Conservation (phyloP, 1,284 basidiomycete genomes). For the Fereydounia khargensis region DNA sequence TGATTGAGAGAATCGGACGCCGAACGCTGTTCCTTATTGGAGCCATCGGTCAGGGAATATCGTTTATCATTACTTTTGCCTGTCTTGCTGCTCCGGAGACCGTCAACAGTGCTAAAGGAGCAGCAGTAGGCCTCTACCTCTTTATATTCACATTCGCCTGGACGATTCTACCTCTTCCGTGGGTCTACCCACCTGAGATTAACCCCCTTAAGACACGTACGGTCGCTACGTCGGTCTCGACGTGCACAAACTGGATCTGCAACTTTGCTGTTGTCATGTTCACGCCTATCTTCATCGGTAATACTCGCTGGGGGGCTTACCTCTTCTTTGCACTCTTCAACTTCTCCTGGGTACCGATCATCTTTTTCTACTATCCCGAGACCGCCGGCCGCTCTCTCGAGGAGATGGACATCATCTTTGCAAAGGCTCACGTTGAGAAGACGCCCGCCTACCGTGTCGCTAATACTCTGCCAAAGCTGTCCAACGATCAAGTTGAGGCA, state of each 20-base stretch:
- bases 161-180: conserved; percentile 6
- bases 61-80: conserved; percentile 63
- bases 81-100: conserved; percentile 6
- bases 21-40: conserved; percentile 62
- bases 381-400: neutral
- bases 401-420: conserved; percentile 4
- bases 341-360: neutral
- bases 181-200: conserved; percentile 32
- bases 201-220: conserved; percentile 35
- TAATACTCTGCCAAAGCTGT: too few relatives aligned
- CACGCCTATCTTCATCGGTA: conserved; percentile 35
- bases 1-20: conserved; percentile 62
- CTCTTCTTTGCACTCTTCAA: conserved; percentile 21
- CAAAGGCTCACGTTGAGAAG: too few relatives aligned
- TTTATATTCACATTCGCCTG: conserved; percentile 1
- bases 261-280: conserved; percentile 39
- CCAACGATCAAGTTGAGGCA: too few relatives aligned
- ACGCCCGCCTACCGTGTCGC: too few relatives aligned
- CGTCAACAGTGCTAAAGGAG: conserved; percentile 9
- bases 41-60: conserved; percentile 59
- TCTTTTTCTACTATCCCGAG: neutral
- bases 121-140: conserved; percentile 3
- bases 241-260: conserved; percentile 10
- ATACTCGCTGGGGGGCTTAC: conserved; percentile 29
- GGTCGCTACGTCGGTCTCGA: conserved; percentile 30